A percentile compares a stretch with the other conserved stretches of the same genome.
Evolutionary conservation across 306 rosid species (phyloP).

Genomic region (Lablab purpureus): DNA sequence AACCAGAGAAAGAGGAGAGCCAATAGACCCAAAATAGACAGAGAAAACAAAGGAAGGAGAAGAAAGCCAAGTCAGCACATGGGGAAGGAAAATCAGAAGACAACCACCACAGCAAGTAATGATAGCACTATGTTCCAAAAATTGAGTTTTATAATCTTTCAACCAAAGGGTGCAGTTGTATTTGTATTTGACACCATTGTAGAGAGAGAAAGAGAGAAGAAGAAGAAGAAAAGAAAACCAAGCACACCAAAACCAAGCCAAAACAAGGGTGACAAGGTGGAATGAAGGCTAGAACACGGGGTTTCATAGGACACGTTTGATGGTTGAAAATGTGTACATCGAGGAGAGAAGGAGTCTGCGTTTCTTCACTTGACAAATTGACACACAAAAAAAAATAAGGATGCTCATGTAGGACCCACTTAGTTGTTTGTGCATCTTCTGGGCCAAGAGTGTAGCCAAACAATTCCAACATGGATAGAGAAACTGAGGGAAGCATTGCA

Average conservation of each 20-base stretch:
- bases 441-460: slow-evolving; percentile 22
- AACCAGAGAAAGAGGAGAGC: slow-evolving; percentile 28
- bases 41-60: slow-evolving; percentile 30
- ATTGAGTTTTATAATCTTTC: slow-evolving; percentile 32
- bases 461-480: slow-evolving; percentile 33
- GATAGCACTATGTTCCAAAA: slow-evolving; percentile 53
- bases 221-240: background rate
- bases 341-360: slow-evolving; percentile 4
- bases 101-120: slow-evolving; percentile 54
- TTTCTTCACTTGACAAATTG: background rate
- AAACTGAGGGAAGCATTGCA: background rate
- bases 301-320: slow-evolving; percentile 9
- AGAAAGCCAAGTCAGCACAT: slow-evolving; percentile 67
- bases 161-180: slow-evolving; percentile 51
- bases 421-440: slow-evolving; percentile 6
- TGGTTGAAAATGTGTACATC: slow-evolving; percentile 46
- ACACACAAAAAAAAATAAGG: slow-evolving; percentile 34
- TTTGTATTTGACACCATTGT: slow-evolving; percentile 28
- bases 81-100: slow-evolving; percentile 55
- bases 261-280: slow-evolving; percentile 31
- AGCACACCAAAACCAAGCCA: background rate
- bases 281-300: slow-evolving; percentile 45
- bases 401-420: slow-evolving; percentile 48
- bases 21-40: slow-evolving; percentile 45
- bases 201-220: slow-evolving; percentile 10